Evolutionary conservation across 129 eudicot species (phyloP).

Genomic region (Artemisia annua): DNA sequence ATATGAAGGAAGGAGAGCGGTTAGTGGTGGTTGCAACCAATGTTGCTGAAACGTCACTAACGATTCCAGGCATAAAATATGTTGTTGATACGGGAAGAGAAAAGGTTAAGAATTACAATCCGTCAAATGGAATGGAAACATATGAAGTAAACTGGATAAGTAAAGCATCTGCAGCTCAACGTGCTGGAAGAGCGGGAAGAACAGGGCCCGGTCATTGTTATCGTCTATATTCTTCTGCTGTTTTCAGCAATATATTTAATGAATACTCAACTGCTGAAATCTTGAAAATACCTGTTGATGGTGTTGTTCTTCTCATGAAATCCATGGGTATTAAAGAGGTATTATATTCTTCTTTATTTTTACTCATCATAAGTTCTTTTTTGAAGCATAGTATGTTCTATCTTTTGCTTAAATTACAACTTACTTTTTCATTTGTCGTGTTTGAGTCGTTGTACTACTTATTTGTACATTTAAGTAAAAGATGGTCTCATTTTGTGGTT

Average conservation of each 20-base stretch:
- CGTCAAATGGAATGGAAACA: slow-evolving; percentile 80
- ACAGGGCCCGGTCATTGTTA: slow-evolving; percentile 97
- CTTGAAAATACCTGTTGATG: slow-evolving; percentile 86
- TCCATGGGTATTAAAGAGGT: slow-evolving; percentile 93
- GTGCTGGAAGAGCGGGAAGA: slow-evolving; percentile 99
- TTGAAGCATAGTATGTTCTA: no score
- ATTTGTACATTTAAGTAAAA: no score
- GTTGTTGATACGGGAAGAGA: slow-evolving; percentile 96
- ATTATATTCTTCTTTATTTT: background rate
- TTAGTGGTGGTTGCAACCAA: slow-evolving; percentile 92
- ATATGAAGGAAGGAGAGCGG: slow-evolving; percentile 69
- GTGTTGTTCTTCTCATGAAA: slow-evolving; percentile 90
- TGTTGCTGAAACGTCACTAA: slow-evolving; percentile 95
- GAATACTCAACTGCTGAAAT: slow-evolving; percentile 81
- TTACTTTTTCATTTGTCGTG: no score
- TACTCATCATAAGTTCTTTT: background rate
- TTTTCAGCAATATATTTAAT: slow-evolving; percentile 57
- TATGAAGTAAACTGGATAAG: slow-evolving; percentile 93
- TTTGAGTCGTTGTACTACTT: no score
- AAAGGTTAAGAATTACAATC: slow-evolving; percentile 76
- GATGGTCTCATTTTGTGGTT: no score
- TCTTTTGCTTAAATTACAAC: no score
- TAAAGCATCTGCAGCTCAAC: slow-evolving; percentile 94
- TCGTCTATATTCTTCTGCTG: slow-evolving; percentile 92
- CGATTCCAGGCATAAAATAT: slow-evolving; percentile 94